These are phyloP conservation scores for Urtica urens DNA, from an alignment of 306 rosid species.

Conservation along the genomic window DNA sequence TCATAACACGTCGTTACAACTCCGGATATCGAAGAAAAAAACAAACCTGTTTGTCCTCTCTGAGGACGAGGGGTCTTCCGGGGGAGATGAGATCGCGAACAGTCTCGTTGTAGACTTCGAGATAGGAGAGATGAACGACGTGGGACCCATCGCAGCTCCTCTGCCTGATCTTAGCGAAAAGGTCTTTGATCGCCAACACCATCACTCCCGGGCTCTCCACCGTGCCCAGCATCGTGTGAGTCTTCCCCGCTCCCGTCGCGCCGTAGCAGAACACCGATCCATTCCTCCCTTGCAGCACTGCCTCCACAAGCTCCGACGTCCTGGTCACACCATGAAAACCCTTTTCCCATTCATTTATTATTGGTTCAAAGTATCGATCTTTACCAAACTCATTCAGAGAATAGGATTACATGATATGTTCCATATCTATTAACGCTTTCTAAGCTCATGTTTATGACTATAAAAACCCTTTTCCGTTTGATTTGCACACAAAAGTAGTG, in stretches of 20 bases:
- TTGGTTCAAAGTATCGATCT: neutral
- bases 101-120: slow-evolving; percentile 93
- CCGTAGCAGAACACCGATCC: slow-evolving; percentile 96
- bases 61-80: slow-evolving; percentile 83
- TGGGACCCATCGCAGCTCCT: slow-evolving; percentile 88
- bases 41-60: slow-evolving; percentile 96
- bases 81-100: slow-evolving; percentile 88
- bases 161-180: slow-evolving; percentile 70
- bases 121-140: slow-evolving; percentile 77
- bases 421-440: no score
- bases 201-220: slow-evolving; percentile 90
- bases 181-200: slow-evolving; percentile 96
- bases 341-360: no score
- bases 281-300: slow-evolving; percentile 89
- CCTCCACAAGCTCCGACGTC: slow-evolving; percentile 83
- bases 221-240: slow-evolving; percentile 93
- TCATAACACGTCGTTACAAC: no score
- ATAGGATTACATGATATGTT: no score
- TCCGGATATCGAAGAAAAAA: no score
- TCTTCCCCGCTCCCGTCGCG: slow-evolving; percentile 96
- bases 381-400: no score
- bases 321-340: slow-evolving; percentile 27
- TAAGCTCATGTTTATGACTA: no score
- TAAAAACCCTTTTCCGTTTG: no score
- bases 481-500: no score